Percentiles rank a stretch among this genome's conserved stretches.
Conservation (phyloP, 805 yeast genomes). For the Suhomyces vadensis region DNA sequence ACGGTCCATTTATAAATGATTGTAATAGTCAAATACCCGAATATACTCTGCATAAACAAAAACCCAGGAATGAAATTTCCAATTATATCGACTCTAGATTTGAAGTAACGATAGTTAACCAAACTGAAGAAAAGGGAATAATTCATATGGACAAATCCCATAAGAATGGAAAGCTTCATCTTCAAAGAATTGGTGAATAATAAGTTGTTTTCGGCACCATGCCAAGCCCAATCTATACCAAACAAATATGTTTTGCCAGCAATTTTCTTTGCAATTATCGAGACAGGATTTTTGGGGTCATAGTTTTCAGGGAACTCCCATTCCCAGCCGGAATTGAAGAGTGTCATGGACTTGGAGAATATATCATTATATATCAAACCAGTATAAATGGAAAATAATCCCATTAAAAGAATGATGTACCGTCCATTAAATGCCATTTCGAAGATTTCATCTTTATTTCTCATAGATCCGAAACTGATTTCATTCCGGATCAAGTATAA, state of each 20-base stretch:
- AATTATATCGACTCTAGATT: conserved; percentile 73
- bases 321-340: conserved; percentile 88
- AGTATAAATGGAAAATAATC: conserved; percentile 90
- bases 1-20: conserved; percentile 93
- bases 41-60: conserved; percentile 92
- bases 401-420: conserved; percentile 89
- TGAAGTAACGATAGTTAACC: conserved; percentile 71
- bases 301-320: conserved; percentile 71
- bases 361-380: conserved; percentile 93
- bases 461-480: conserved; percentile 60
- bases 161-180: conserved; percentile 91
- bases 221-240: conserved; percentile 96
- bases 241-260: conserved; percentile 66
- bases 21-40: conserved; percentile 84
- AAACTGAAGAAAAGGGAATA: conserved; percentile 84
- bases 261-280: conserved; percentile 61
- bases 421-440: conserved; percentile 97
- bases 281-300: conserved; percentile 56
- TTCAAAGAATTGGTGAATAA: conserved; percentile 93
- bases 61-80: conserved; percentile 96
- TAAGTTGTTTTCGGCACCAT: conserved; percentile 90
- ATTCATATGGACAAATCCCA: conserved; percentile 95
- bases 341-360: conserved; percentile 86
- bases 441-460: conserved; percentile 82
- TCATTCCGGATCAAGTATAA: conserved; percentile 72